Percentiles rank a stretch among this genome's conserved stretches.
phyloP scores from a whole-genome alignment of 805 yeast species.

The Metahyphopichia silvanorum region DNA sequence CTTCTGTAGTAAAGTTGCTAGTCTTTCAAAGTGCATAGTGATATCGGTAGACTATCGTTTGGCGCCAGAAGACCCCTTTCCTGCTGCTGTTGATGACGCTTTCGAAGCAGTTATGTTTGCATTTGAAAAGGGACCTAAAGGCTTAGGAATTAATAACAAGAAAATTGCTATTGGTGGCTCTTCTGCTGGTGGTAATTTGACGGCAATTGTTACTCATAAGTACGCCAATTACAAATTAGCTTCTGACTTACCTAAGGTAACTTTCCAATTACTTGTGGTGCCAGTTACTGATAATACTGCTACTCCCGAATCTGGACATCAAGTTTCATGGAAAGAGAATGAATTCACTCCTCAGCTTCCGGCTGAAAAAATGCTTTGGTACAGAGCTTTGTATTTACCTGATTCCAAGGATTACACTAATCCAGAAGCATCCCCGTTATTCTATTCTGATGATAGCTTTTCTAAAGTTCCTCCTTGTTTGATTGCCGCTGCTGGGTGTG shows the following conservation, averaged over 20 bases:
- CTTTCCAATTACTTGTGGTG: slow-evolving; percentile 40
- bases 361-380: slow-evolving; percentile 45
- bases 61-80: slow-evolving; percentile 50
- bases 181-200: slow-evolving; percentile 44
- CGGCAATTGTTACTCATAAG: slow-evolving; percentile 35
- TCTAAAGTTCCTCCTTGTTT: slow-evolving; percentile 37
- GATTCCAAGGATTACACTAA: slow-evolving; percentile 18
- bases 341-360: slow-evolving; percentile 43
- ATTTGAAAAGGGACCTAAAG: slow-evolving; percentile 13
- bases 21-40: slow-evolving; percentile 33
- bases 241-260: slow-evolving; percentile 26
- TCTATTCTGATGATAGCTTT: slow-evolving; percentile 38
- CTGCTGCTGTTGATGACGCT: slow-evolving; percentile 46
- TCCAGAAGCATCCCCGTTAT: slow-evolving; percentile 41
- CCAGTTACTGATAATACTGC: slow-evolving; percentile 46
- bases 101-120: slow-evolving; percentile 32
- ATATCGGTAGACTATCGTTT: slow-evolving; percentile 47
- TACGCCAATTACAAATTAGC: slow-evolving; percentile 22
- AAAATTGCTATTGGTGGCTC: slow-evolving; percentile 43
- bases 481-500: slow-evolving; percentile 43
- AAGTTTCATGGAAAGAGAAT: slow-evolving; percentile 36
- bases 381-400: slow-evolving; percentile 38
- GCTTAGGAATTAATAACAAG: slow-evolving; percentile 22
- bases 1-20: slow-evolving; percentile 39
- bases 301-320: slow-evolving; percentile 25